Evolutionary conservation across 2,329 filamentous ascomycete species (phyloP), one percentile per base, ranked within the genome.

Genomic region (Rhinocladiella mackenziei): DNA sequence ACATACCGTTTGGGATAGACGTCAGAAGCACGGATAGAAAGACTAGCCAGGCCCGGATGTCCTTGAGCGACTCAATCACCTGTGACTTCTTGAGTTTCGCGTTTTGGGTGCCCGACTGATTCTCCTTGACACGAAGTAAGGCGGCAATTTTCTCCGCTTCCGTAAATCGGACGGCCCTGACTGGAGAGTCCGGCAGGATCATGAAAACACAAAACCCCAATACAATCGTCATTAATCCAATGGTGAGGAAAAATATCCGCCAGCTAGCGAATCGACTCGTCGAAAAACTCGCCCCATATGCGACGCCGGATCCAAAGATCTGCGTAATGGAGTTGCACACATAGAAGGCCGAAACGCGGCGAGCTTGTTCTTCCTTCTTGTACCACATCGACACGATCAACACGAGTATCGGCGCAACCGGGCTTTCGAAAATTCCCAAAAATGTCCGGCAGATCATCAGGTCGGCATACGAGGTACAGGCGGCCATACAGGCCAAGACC

Each of bases 351-450:
- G 51, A 56, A 23, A 59, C 58, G 11, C 60, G 53, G 5, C 55
- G 51, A 3, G 55, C 56, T 29, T 62, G 58, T 34, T 63, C 62
- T 3, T 58, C 55, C 47, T 70, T 67, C 47, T 71, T 74, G 54
- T 73, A 75, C 71, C 71, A 76, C 63, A 73, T 72, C 3, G 65
- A 61, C 2, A 74, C 67, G 23, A 74, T 69, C 62, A 75, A 66
- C 66, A 74, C 73, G 39, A 74, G 73, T 9, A 68, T 68, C 0
- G 73, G 70, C 0, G 70, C 72, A 5, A 75, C 70, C 0, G 68
- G 65, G 23, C 8, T 19, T 54, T 75, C 72, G 13, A 75, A 72
- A 0, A 67, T 50, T 1, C 73, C 72, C 1, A 75, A 58, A 2
- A 75, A 56, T 42, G 73, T 71, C 0, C 72, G 65, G 29, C 66